phyloP scores from a whole-genome alignment of 2,329 filamentous ascomycete genomes.

The Rhytidhysteron rufulum region DNA sequence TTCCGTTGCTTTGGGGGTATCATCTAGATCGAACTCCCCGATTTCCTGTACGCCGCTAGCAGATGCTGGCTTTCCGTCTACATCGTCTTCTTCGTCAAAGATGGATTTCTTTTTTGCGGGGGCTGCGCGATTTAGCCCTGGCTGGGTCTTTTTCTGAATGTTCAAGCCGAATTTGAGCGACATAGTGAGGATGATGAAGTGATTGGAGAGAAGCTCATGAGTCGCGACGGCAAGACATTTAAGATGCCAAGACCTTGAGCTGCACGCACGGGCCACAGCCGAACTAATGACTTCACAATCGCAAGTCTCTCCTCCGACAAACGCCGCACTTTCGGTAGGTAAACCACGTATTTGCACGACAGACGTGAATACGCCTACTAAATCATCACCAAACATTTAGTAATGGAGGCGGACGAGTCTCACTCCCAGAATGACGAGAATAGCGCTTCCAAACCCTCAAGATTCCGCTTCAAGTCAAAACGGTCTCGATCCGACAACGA shows the following conservation, averaged over 20 bases:
- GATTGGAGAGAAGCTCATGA: neutral
- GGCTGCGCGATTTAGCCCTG: constrained; percentile 15
- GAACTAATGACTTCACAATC: no score
- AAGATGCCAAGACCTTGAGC: no score
- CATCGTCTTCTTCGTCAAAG: constrained; percentile 53
- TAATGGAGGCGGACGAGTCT: constrained; percentile 13
- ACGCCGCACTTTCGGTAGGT: no score
- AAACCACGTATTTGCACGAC: no score
- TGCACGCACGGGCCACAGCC: no score
- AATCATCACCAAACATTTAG: neutral
- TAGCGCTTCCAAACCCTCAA: constrained; percentile 24
- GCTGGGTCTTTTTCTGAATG: constrained; percentile 51
- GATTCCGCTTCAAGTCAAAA: constrained; percentile 39
- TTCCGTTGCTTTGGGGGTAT: constrained; percentile 36
- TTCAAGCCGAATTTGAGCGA: constrained; percentile 57
- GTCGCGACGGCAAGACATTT: neutral
- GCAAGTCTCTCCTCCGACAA: no score
- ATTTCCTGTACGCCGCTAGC: constrained; percentile 52
- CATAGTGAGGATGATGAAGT: constrained; percentile 17
- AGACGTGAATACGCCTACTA: no score
- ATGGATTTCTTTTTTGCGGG: constrained; percentile 27
- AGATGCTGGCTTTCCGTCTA: constrained; percentile 27
- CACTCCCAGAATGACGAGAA: constrained; percentile 25
- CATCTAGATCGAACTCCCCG: constrained; percentile 54
- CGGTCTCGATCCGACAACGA: constrained; percentile 17